Evolutionary conservation across 2,329 filamentous ascomycete genomes (phyloP).

Genomic region (Aplosporella prunicola): DNA sequence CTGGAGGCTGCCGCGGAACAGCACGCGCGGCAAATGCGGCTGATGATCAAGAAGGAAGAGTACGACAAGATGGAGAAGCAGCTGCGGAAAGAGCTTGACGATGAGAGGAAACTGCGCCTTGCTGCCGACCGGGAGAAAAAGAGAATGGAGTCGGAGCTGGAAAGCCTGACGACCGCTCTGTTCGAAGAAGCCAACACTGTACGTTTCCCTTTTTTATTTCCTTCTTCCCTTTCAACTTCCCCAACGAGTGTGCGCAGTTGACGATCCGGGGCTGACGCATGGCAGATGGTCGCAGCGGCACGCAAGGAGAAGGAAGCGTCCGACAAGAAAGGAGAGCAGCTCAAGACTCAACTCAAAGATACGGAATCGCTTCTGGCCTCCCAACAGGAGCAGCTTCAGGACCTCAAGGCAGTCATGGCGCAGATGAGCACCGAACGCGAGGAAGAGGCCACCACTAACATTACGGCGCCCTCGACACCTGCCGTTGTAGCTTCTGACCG

Average conservation of each 20-base stretch:
- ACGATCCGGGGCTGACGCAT: conserved; percentile 15
- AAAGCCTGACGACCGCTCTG: conserved; percentile 81
- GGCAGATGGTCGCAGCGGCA: conserved; percentile 79
- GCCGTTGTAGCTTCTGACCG: conserved; percentile 51
- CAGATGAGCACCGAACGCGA: conserved; percentile 67
- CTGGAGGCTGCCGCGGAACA: conserved; percentile 62
- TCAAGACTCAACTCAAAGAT: conserved; percentile 76
- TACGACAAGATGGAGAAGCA: conserved; percentile 49
- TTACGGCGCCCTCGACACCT: conserved; percentile 70
- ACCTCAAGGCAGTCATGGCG: conserved; percentile 89
- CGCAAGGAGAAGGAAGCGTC: conserved; percentile 74
- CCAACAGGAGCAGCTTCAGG: conserved; percentile 84
- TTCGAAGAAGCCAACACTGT: conserved; percentile 95
- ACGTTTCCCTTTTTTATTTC: conserved; percentile 17
- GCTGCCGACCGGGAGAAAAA: conserved; percentile 58
- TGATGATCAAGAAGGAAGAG: conserved; percentile 64
- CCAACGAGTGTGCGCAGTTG: neutral
- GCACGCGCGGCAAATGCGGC: conserved; percentile 40
- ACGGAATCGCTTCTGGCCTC: conserved; percentile 77
- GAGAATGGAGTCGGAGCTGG: conserved; percentile 83
- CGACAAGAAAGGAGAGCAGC: conserved; percentile 77
- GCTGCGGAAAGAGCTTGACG: conserved; percentile 31
- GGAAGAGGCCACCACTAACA: conserved; percentile 44
- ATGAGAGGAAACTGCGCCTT: conserved; percentile 32
- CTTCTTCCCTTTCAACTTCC: neutral